A percentile compares a stretch with the other conserved stretches of the same genome.
Conservation (phyloP, 176 grass and related monocot species). For the Poa annua region DNA sequence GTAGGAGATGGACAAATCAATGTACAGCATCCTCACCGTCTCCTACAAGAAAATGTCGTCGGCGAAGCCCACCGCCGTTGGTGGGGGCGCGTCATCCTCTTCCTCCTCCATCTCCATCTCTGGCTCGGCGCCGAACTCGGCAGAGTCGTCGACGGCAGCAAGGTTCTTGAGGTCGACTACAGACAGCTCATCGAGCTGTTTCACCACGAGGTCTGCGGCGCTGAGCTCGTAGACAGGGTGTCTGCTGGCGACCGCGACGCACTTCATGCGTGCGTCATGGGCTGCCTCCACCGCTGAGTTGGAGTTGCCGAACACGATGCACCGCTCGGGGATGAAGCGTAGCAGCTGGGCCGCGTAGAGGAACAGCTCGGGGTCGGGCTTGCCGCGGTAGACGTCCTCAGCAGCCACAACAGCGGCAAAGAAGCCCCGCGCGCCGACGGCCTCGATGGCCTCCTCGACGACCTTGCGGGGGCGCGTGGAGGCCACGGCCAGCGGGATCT, state of each 20-base stretch:
- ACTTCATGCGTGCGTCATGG: conserved; percentile 88
- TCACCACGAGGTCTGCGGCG: conserved; percentile 85
- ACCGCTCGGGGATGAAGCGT: conserved; percentile 77
- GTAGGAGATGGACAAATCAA: conserved; percentile 52
- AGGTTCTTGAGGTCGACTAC: conserved; percentile 92
- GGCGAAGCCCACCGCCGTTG: conserved; percentile 51
- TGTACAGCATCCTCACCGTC: conserved; percentile 43
- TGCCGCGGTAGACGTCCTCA: conserved; percentile 82
- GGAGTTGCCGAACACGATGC: conserved; percentile 93
- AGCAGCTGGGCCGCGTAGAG: conserved; percentile 86
- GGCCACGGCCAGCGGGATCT: conserved; percentile 81
- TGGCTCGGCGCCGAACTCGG: conserved; percentile 69
- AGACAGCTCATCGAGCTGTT: conserved; percentile 68
- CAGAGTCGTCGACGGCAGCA: conserved; percentile 70
- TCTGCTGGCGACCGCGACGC: conserved; percentile 78
- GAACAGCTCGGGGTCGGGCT: conserved; percentile 96
- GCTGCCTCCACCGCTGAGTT: conserved; percentile 85
- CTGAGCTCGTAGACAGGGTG: conserved; percentile 78
- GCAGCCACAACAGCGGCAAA: conserved; percentile 64
- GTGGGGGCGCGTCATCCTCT: conserved; percentile 47
- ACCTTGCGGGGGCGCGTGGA: conserved; percentile 72
- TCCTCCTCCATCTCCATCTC: conserved; percentile 78
- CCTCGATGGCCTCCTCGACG: conserved; percentile 71
- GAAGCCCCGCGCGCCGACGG: conserved; percentile 60
- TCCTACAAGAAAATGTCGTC: conserved; percentile 74